Evolutionary conservation across 2,329 filamentous ascomycete genomes (phyloP), one percentile per base, ranked within the genome.

Genomic region (Aspergillus flavus): DNA sequence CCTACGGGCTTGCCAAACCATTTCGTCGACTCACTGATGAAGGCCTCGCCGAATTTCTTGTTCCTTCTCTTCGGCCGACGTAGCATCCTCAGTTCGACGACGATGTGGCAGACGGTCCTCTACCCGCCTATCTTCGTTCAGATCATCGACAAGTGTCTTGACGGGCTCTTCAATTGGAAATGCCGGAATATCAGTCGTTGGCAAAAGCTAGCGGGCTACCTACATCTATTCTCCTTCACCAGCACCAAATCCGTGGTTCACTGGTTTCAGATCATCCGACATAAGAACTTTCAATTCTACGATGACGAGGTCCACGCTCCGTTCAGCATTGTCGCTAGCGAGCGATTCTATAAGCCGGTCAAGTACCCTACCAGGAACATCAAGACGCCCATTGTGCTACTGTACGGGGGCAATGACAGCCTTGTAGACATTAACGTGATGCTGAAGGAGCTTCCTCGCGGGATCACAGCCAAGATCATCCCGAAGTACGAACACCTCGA

Each of bases 261-360:
- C 76, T 99, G 95, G 95, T 99, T 99, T 77, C 95, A 99, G 76
- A 97, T 99, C 75, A 99, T 99, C 72, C 90, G 95, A 68, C 97
- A 94, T 72, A 92, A 93, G 72, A 93, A 89, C 30, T 98, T 99
- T 78, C 95, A 99, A 78, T 97, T 99, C 92, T 98, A 94, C 77
- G 95, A 99, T 75, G 95, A 99, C 75, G 94, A 98, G 71, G 86
- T 95, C 0, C 91, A 93, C 62, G 89, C 90, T 32, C 90, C 90
- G 0, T 82, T 96, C 64, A 87, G 88, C 59, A 82, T 94, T 43
- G 87, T 86, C 26, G 88, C 88, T 5, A 86, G 86, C 59, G 89
- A 87, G 73, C 93, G 94, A 71, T 97, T 96, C 80, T 97, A 96
- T 76, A 97, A 97, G 76, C 94, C 97, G 6, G 93, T 95, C 71